Base-by-base conservation (phyloP, 2,329 filamentous ascomycete genomes). In the Ophiostoma piceae region DNA sequence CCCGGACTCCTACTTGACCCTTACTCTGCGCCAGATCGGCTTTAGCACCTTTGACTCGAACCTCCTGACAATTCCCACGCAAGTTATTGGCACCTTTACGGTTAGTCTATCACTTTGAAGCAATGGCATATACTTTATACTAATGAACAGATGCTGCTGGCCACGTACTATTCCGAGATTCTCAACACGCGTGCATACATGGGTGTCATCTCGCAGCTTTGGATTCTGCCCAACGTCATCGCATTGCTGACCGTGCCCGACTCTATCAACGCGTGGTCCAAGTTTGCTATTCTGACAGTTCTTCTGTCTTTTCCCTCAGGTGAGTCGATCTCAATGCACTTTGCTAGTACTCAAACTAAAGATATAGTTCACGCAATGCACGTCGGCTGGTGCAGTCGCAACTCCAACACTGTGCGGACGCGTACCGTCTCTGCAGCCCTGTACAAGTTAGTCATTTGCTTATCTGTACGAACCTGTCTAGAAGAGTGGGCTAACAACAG, bases 391-490 rank as follows among this genome's bases (percentile, higher is more conserved):
- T 64, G 60, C 29, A 64, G 60, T 37, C 60, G 60, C 60, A 57
- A 64, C 60, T 64, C 60, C 60, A 64, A 64, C 60, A 64, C 60
- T 64, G 60, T 64, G 29, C 60, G 60, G 12, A 64, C 60, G 12
- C 60, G 60, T 16, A 64, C 60, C 29, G 60, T 64, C 29, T 64
- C 60, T 35, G 60, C 60, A 35, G 60, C 60, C 29, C 29, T 64
- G 60, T 64, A 64, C 51, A 64, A 64, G 60, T 64, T 19, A 64
- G 60, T 64, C 1, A 37, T 60, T 12, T 14, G 54, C 26, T 22
- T 7, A 4, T 19, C 4, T 37, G 16, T 37, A 64, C 12, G 35
- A 35, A 35, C 35, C 35, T 35, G 35, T 8, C 8, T 35, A 5
- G 35, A 35, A 3, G 8, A 35, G 8, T 35, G 1, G 22, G 29